Percentiles rank a stretch among this genome's conserved stretches.
These are phyloP conservation scores for Xylaria castorea DNA, from an alignment of 495 filamentous ascomycete species.

Conservation along the genomic window DNA sequence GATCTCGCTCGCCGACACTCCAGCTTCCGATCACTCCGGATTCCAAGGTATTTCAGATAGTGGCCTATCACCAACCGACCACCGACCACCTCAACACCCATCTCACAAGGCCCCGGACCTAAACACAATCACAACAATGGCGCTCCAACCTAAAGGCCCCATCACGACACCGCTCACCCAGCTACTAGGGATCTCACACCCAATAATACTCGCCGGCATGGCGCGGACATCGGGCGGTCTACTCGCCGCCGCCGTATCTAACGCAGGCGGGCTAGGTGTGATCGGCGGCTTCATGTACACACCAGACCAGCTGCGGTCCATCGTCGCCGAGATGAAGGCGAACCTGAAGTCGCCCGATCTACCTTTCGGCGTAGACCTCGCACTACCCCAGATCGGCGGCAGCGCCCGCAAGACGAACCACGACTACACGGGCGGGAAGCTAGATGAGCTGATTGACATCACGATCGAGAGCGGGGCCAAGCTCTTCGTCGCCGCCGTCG, in stretches of 20 bases:
- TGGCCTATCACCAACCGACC: background rate
- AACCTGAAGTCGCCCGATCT: constrained; percentile 65
- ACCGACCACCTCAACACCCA: background rate
- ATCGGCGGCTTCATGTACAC: constrained; percentile 89
- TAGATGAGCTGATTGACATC: constrained; percentile 83
- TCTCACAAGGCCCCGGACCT: background rate
- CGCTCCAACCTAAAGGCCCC: constrained; percentile 46
- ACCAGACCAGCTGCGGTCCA: constrained; percentile 74
- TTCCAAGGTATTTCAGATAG: background rate
- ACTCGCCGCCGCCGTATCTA: constrained; percentile 85
- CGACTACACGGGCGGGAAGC: constrained; percentile 85
- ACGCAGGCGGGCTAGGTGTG: constrained; percentile 84
- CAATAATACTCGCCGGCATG: constrained; percentile 89
- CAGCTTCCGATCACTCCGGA: background rate
- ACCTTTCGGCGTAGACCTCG: constrained; percentile 88
- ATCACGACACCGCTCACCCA: constrained; percentile 78
- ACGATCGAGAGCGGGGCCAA: constrained; percentile 77
- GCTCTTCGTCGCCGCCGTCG: constrained; percentile 84
- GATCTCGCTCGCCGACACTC: background rate
- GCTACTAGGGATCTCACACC: constrained; percentile 78
- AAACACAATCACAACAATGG: constrained; percentile 34
- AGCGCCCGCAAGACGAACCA: constrained; percentile 84
- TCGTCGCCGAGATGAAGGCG: constrained; percentile 82
- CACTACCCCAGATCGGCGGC: constrained; percentile 83
- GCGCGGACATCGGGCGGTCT: constrained; percentile 76